Evolutionary conservation across 2,329 filamentous ascomycete species (phyloP), one percentile per base, ranked within the genome.

Genomic region (Fusarium secorum): DNA sequence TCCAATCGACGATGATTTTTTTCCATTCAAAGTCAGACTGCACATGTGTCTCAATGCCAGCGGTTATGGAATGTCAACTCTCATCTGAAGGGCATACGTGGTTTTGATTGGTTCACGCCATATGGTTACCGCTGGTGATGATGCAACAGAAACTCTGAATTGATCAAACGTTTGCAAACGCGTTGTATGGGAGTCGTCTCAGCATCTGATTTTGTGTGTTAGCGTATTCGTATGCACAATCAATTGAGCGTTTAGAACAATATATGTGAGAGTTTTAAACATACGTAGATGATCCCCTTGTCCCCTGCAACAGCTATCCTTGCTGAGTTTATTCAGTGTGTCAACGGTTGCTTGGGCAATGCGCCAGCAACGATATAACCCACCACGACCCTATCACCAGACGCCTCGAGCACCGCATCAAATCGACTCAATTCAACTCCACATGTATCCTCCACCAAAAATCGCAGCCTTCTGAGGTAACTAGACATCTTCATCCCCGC

Each of bases 261-360:
- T 11, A 18, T 22, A 39, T 32, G n/a, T 44, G 26, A 26, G 44
- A 35, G 44, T 35, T 36, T 39, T 51, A 36, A 36, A 45, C 24
- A 26, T 26, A 24, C 9, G 9, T 44, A 18, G 41, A 44, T 26
- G 41, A 24, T 44, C 53, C 38, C 64, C 63, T 72, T 55, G 45
- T 62, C 60, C 48, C 64, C 60, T 72, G 52, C 63, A 20, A 69
- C 64, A 71, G 35, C 46, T 51, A 64, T 64, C 60, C 46, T 56
- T 62, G 58, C 66, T 62, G 56, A 45, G 36, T 45, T 62, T 60
- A 46, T 46, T 46, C 57, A 38, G 30, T 52, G 28, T 52, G 56
- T 60, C 53, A 24, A 46, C 56, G 66, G 72, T 75, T 75, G 74
- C 74, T 75, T 76, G 66, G 74, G 64, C 74, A 76, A 75, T 75